Evolutionary conservation across 345 rosid species (phyloP), one percentile per base, ranked within the genome.

Genomic region (Carallia pectinifolia): DNA sequence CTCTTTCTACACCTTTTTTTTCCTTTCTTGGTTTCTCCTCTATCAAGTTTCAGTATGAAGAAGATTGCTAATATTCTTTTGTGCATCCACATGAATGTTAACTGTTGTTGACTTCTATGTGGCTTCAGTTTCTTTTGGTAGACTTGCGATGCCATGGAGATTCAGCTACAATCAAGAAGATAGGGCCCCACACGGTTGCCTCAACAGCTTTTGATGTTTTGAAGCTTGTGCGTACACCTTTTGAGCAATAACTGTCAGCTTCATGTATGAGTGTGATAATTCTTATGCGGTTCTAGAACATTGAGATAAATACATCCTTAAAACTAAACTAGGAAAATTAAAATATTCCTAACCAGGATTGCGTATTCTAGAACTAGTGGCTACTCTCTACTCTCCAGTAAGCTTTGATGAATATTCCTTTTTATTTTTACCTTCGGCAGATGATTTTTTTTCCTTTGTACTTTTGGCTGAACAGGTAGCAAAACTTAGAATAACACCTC

Each of bases 121-220:
- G 76, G 72, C 60, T 61, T 19, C 87, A 91, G 98, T 94, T 91
- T 86, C 93, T 94, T 70, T 78, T 88, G 55, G 92, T 94, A 15
- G 98, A 94, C 80, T 77, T 94, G 62, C 88, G 97, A 66, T 94
- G 98, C 82, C 98, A 94, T 77, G 98, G 98, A 67, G 97, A 94
- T 80, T 94, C 98, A 29, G 84, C 98, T 38, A 76, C 86, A 38
- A 74, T 86, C 73, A 85, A 81, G 78, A 90, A 84, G 84, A 87
- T 85, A 66, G 83, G 85, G 58, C 90, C 95, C 34, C 88, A 94
- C 39, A 85, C 91, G 59, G 96, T 94, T 77, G 84, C 92, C 67
- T 82, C 96, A 55, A 88, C 97, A 56, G 98, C 98, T 65, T 83
- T 77, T 61, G 98, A 94, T 62, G 96, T 91, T 79, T 74, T 94